phyloP scores from a whole-genome alignment of 345 rosid genomes.

The Firmiana major region DNA sequence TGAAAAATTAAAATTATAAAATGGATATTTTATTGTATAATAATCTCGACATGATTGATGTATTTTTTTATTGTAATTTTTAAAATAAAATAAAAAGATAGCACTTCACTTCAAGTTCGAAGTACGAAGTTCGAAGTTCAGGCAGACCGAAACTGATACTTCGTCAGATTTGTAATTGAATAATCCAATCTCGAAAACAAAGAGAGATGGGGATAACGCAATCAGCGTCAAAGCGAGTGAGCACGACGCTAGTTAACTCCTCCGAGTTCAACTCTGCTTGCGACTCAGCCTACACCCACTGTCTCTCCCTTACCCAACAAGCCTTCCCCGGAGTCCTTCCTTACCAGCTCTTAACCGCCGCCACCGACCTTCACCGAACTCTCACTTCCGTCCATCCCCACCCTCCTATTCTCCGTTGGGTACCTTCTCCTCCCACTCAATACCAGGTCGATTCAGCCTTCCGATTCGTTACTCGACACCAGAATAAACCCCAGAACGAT shows the following conservation, averaged over 20 bases:
- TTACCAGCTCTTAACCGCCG: conserved; percentile 71
- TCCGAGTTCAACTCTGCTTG: conserved; percentile 58
- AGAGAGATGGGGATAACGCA: conserved; percentile 49
- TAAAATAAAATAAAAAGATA: no score
- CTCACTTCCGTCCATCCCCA: conserved; percentile 26
- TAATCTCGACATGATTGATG: no score
- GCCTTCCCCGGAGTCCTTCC: conserved; percentile 73
- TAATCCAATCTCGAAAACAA: neutral
- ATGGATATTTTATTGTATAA: no score
- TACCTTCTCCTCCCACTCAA: conserved; percentile 66
- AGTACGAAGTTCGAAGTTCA: no score
- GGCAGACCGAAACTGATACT: no score
- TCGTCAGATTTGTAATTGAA: no score
- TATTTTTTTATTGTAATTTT: no score
- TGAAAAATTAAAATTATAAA: no score
- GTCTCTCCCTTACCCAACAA: conserved; percentile 65
- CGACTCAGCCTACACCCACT: conserved; percentile 57
- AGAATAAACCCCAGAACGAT: neutral
- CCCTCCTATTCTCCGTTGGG: conserved; percentile 54
- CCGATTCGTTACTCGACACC: conserved; percentile 24
- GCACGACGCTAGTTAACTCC: conserved; percentile 34
- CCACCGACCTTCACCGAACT: conserved; percentile 51
- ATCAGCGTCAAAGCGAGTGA: conserved; percentile 55
- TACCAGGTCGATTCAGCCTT: conserved; percentile 69
- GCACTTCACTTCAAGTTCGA: no score